A percentile compares a stretch with the other conserved stretches of the same genome.
These are phyloP conservation scores for Plenodomus tracheiphilus DNA, from an alignment of 2,329 filamentous ascomycete species.

Conservation along the genomic window DNA sequence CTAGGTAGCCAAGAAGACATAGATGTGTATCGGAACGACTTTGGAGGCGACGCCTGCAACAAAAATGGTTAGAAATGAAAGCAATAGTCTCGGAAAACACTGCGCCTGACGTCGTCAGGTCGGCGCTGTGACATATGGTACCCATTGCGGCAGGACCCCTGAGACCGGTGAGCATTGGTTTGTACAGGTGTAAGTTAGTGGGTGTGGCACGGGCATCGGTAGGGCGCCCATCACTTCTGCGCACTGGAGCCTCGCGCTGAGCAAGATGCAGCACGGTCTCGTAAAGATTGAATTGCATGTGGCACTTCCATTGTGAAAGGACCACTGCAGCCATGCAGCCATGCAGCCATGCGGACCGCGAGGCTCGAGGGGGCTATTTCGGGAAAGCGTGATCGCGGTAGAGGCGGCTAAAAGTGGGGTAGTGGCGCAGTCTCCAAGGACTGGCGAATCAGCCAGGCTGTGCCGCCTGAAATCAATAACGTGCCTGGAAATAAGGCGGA, in stretches of 20 bases:
- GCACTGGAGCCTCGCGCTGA: no score
- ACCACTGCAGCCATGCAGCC: not conserved
- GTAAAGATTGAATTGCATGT: no score
- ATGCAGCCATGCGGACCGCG: not conserved
- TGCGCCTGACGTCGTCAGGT: slow-evolving; percentile 3
- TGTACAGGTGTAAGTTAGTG: not conserved
- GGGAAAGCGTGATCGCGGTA: slow-evolving; percentile 14
- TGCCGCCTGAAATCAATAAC: slow-evolving; percentile 15
- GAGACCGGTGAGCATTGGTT: slow-evolving; percentile 7
- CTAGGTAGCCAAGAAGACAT: no score
- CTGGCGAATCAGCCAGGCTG: slow-evolving; percentile 12
- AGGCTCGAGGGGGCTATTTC: slow-evolving; percentile 5
- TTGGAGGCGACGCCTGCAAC: no score
- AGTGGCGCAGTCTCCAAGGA: slow-evolving; percentile 3
- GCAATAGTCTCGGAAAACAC: no score
- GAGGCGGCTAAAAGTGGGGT: slow-evolving; percentile 24
- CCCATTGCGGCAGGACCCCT: not conserved
- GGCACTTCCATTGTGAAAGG: no score
- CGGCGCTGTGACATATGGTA: not conserved
- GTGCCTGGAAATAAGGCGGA: not conserved
- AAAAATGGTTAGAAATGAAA: no score
- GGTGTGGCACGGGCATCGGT: slow-evolving; percentile 5
- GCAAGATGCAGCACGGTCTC: not conserved
- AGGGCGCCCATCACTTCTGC: not conserved
- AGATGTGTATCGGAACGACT: no score